phyloP scores from a whole-genome alignment of 1,284 basidiomycete species.

The Cryptococcus wingfieldii region DNA sequence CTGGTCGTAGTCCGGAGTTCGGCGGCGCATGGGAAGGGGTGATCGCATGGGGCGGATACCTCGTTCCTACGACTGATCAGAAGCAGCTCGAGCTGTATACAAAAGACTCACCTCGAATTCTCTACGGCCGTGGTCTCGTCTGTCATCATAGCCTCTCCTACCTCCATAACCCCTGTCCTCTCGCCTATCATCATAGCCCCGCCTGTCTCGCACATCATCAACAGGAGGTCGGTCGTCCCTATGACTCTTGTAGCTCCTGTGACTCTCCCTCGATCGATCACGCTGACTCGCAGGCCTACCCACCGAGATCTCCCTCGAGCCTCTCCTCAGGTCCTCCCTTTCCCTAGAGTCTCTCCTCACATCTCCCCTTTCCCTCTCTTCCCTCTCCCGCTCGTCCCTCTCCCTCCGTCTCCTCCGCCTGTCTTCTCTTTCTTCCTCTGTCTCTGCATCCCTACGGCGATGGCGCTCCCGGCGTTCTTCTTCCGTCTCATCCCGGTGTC shows the following conservation, averaged over 20 bases:
- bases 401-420: slow-evolving; percentile 17
- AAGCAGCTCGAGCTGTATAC: background rate
- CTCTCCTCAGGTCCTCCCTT: slow-evolving; percentile 14
- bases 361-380: slow-evolving; percentile 7
- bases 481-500: slow-evolving; percentile 23
- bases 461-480: slow-evolving; percentile 19
- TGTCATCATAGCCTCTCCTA: slow-evolving; percentile 27
- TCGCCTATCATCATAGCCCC: slow-evolving; percentile 34
- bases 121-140: slow-evolving; percentile 30
- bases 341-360: slow-evolving; percentile 15
- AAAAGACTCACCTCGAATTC: slow-evolving; percentile 15
- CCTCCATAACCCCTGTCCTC: slow-evolving; percentile 43
- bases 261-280: slow-evolving; percentile 33
- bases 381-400: slow-evolving; percentile 24
- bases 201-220: slow-evolving; percentile 33
- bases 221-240: slow-evolving; percentile 7
- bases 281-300: slow-evolving; percentile 2
- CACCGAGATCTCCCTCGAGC: slow-evolving; percentile 16
- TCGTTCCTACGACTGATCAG: background rate
- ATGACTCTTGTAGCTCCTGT: slow-evolving; percentile 22
- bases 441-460: slow-evolving; percentile 29
- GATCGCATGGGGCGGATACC: slow-evolving; percentile 7
- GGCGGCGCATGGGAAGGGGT: slow-evolving; percentile 50
- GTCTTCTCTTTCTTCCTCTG: slow-evolving; percentile 33
- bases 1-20: slow-evolving; percentile 67